These are phyloP conservation scores for Pleurotus tuoliensis DNA, from an alignment of 768 basidiomycete species.

Conservation along the genomic window DNA sequence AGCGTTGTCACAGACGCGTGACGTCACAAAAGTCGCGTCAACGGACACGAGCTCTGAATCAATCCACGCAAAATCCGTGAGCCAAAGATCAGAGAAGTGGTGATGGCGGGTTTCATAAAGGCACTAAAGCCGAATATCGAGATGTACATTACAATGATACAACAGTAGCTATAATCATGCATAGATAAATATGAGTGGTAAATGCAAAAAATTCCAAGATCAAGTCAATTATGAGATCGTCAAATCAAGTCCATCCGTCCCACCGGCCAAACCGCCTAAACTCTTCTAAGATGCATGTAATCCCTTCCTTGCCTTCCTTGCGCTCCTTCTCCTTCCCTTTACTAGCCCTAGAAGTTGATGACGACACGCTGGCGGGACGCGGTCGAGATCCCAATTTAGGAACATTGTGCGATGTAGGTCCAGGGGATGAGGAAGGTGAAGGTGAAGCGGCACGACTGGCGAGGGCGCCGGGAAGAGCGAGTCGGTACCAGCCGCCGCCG, in stretches of 20 bases:
- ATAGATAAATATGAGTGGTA: conserved; percentile 5
- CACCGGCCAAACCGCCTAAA: conserved; percentile 81
- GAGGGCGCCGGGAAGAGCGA: conserved; percentile 51
- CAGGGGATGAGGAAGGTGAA: conserved; percentile 17
- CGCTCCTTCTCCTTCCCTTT: conserved; percentile 59
- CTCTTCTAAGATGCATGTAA: conserved; percentile 69
- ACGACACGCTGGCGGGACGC: conserved; percentile 54
- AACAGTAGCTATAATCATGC: background rate
- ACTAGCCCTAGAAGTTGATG: conserved; percentile 42
- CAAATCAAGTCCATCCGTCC: conserved; percentile 74
- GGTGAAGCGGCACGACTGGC: conserved; percentile 18
- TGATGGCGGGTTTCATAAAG: background rate
- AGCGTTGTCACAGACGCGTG: conserved; percentile 12
- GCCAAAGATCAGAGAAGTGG: background rate
- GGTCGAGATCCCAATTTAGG: conserved; percentile 33
- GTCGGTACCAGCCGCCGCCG: conserved; percentile 89
- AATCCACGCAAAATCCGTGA: no score
- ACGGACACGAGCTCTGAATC: conserved; percentile 1
- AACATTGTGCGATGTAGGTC: conserved; percentile 34
- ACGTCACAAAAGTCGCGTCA: background rate
- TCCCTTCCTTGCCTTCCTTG: conserved; percentile 52
- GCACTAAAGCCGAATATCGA: background rate
- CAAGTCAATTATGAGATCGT: background rate
- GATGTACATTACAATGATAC: conserved; percentile 1
- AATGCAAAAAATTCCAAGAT: conserved; percentile 3